phyloP scores from a whole-genome alignment of 352 stramenopile species.

The Hyaloperonospora brassicae region DNA sequence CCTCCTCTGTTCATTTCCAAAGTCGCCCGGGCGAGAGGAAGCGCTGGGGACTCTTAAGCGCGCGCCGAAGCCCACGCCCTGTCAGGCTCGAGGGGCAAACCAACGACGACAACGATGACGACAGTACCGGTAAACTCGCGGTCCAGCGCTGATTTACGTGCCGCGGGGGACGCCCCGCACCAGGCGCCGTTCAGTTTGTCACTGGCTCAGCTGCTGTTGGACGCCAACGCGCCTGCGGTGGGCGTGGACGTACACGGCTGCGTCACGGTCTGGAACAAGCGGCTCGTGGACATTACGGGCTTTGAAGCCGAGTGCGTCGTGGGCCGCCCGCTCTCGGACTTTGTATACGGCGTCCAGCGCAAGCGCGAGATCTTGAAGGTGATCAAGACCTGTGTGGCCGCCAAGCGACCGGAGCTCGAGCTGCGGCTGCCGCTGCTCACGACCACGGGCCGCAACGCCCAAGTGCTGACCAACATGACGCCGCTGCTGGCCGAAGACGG shows the following conservation, averaged over 20 bases:
- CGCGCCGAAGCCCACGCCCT: no score
- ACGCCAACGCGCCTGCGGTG: slow-evolving; percentile 45
- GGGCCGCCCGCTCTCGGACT: slow-evolving; percentile 30
- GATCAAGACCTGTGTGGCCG: background rate
- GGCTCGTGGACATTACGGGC: slow-evolving; percentile 40
- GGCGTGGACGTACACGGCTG: slow-evolving; percentile 32
- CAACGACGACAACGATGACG: no score
- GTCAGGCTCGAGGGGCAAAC: no score
- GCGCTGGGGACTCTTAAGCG: no score
- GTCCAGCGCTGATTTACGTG: background rate
- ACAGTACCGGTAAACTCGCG: background rate
- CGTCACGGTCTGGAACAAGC: slow-evolving; percentile 70
- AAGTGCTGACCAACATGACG: slow-evolving; percentile 21
- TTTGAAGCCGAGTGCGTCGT: slow-evolving; percentile 22
- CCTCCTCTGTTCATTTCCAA: no score
- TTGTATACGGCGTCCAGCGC: slow-evolving; percentile 16
- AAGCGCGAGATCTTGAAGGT: slow-evolving; percentile 13
- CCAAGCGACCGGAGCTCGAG: background rate
- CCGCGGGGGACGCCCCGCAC: background rate
- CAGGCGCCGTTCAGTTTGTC: background rate
- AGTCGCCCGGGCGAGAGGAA: no score
- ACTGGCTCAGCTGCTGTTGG: slow-evolving; percentile 1
- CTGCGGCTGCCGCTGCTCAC: background rate
- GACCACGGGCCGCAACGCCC: slow-evolving; percentile 18
- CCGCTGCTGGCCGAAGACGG: slow-evolving; percentile 19